Conservation (phyloP, 768 basidiomycete species). For the Imleria badia region DNA sequence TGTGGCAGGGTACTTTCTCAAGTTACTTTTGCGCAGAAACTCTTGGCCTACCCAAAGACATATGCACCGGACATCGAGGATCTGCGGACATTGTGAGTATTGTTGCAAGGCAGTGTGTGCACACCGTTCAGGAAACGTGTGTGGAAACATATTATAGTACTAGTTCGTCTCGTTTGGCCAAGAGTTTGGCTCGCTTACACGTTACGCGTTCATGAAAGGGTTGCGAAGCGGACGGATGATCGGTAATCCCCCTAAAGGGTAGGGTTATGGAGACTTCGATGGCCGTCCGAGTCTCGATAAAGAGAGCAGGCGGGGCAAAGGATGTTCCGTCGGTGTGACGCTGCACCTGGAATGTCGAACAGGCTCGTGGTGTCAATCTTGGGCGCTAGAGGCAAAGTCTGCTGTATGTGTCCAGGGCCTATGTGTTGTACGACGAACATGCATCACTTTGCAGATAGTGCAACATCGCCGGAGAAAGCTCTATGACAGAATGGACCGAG, state of each 20-base stretch:
- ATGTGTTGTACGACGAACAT: too few species aligned
- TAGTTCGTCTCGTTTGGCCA: background rate
- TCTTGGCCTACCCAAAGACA: background rate
- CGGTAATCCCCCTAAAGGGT: background rate
- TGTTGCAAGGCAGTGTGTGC: background rate
- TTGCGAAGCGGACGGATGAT: background rate
- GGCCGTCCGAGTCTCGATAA: background rate
- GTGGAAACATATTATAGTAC: background rate
- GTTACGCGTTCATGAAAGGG: too few species aligned
- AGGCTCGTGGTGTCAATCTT: too few species aligned
- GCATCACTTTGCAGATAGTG: too few species aligned
- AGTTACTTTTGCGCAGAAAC: background rate
- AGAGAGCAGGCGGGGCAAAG: background rate
- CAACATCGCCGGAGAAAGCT: too few species aligned
- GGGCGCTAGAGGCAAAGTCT: too few species aligned
- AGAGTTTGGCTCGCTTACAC: background rate
- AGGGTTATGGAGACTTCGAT: background rate
- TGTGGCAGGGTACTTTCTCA: background rate
- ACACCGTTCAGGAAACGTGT: background rate
- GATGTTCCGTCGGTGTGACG: background rate
- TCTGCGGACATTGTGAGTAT: constrained; percentile 8
- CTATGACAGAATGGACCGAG: too few species aligned
- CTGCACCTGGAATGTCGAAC: too few species aligned
- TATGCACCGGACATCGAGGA: background rate
- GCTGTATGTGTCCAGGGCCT: too few species aligned